Conservation (phyloP, 306 rosid genomes). For the Lathyrus tuberosus region DNA sequence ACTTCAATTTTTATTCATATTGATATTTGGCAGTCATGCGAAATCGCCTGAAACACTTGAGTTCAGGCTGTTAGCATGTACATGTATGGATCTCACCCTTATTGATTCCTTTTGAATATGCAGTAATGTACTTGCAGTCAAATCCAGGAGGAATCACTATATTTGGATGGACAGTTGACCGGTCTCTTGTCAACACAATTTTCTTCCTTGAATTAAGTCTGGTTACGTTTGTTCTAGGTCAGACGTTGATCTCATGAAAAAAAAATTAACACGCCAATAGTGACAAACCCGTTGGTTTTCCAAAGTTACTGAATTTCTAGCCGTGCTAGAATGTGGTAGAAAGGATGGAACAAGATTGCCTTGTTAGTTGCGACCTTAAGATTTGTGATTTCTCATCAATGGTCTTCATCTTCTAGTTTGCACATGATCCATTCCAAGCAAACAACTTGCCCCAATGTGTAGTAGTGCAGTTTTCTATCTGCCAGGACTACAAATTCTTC, state of each 20-base stretch:
- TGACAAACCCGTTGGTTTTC: neutral
- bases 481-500: conserved; percentile 17
- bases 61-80: neutral
- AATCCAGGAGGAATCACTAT: conserved; percentile 84
- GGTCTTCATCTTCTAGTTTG: neutral
- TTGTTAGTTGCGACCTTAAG: neutral
- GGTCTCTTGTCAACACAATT: conserved; percentile 76
- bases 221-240: conserved; percentile 73
- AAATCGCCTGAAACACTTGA: conserved; percentile 1
- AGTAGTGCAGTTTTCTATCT: neutral
- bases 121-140: conserved; percentile 82
- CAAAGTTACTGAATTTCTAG: neutral
- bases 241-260: conserved; percentile 49
- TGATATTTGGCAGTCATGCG: neutral
- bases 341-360: neutral
- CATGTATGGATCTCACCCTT: conserved; percentile 27
- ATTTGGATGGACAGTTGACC: conserved; percentile 84
- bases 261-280: neutral
- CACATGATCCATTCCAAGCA: neutral
- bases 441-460: neutral
- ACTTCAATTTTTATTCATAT: neutral
- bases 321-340: conserved; percentile 24
- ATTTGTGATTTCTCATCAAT: conserved; percentile 1
- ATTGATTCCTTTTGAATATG: conserved; percentile 36
- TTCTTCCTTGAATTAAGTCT: conserved; percentile 70